Evolutionary conservation across 2,329 filamentous ascomycete species (phyloP), one percentile per base, ranked within the genome.

Genomic region (Ceratocystis cacaofunesta): DNA sequence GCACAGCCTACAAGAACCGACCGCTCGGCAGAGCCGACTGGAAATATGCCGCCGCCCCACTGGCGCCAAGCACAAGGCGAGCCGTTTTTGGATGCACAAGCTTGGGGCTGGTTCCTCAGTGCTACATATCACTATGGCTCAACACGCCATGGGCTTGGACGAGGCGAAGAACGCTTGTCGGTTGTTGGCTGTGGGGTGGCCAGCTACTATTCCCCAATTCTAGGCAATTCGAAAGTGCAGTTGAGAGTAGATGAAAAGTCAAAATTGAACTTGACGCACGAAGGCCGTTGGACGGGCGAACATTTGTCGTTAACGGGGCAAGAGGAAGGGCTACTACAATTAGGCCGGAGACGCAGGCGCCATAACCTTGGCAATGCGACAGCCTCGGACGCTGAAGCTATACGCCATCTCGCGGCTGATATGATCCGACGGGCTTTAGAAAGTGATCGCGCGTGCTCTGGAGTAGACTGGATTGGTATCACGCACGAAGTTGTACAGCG

Each of bases 41-140:
- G 61, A 7, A 66, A 67, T 30, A 58, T 67, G 66, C 66, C 66
- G 57, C 66, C 66, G 22, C 66, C 66, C 5, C 58, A 65, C 43
- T 67, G 62, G 62, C 72, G 73, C 55, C 75, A 74, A 19, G 62
- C 44, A 7, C 36, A 36, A 28, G 46, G 46, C 19, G 77, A 78
- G 68, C 76, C 77, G 1, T 79, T 78, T 55, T 69, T 76, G n/a
- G 61, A 65, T 3, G 71, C 72, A 2, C 75, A 77, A 67, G 71
- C 70, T 32, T 78, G 76, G 75, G 74, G 73, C 43, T 80, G 78
- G 78, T 78, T 79, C 67, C 70, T 73, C 25, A 77, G 76, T 61
- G 77, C 76, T 1, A 74, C 76, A 5, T 73, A 73, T 68, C 76
- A 78, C 68, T 78, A 79, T 64, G 77, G 77, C 0, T 73, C 74